Percentiles rank a stretch among this genome's conserved stretches.
These are phyloP conservation scores for Fusarium bactridioides DNA, from an alignment of 2,329 filamentous ascomycete genomes.

Conservation along the genomic window DNA sequence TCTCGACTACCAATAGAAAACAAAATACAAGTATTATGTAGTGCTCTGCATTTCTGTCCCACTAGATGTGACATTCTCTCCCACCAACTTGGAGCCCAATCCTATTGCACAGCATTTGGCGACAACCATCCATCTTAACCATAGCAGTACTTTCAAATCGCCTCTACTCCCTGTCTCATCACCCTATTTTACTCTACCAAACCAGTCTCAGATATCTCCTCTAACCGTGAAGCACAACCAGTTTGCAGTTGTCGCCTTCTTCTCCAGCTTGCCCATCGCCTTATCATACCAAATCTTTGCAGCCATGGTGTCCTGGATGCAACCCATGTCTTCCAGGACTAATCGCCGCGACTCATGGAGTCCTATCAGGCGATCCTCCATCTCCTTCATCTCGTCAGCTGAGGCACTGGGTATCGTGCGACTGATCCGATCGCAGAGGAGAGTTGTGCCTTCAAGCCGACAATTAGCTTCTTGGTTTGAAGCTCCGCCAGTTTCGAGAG, in stretches of 20 bases:
- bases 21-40: no score
- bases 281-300: background rate
- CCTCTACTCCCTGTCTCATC: background rate
- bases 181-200: background rate
- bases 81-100: no score
- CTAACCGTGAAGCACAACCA: background rate
- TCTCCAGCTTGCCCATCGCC: background rate
- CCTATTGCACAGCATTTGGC: no score
- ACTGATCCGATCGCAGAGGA: background rate
- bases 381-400: background rate
- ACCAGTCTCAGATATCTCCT: background rate
- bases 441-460: background rate
- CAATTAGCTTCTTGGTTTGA: background rate
- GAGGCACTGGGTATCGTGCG: background rate
- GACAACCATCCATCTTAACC: background rate
- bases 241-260: background rate
- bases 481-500: background rate
- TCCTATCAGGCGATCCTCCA: background rate
- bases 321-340: accelerated
- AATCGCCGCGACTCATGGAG: background rate
- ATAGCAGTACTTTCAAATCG: background rate
- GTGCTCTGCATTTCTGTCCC: no score
- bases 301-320: background rate
- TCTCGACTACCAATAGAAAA: no score
- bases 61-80: no score